These are phyloP conservation scores for Scutellaria barbata DNA, from an alignment of 257 asterid genomes.

Conservation along the genomic window DNA sequence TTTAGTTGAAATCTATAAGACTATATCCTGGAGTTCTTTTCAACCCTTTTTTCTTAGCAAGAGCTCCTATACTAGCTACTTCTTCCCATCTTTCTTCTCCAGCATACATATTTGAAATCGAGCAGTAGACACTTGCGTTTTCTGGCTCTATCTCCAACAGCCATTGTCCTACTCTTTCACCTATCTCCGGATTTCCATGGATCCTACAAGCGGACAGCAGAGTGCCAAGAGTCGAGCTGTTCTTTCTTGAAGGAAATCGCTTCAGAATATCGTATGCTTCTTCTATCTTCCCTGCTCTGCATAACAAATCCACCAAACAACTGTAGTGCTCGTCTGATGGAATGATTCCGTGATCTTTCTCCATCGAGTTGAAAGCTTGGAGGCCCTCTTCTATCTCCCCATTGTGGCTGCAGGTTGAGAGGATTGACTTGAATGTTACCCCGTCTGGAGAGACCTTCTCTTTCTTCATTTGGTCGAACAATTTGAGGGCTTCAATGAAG, in stretches of 20 bases:
- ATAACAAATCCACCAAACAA: slow-evolving; percentile 62
- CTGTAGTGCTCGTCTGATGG: slow-evolving; percentile 69
- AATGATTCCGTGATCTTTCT: slow-evolving; percentile 42
- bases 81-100: slow-evolving; percentile 62
- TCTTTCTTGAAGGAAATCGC: slow-evolving; percentile 36
- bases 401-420: slow-evolving; percentile 68
- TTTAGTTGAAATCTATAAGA: slow-evolving; percentile 42
- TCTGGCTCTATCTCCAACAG: slow-evolving; percentile 50
- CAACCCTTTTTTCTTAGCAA: slow-evolving; percentile 52
- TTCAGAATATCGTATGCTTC: slow-evolving; percentile 52
- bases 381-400: slow-evolving; percentile 57
- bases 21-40: slow-evolving; percentile 57
- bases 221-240: slow-evolving; percentile 49
- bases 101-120: slow-evolving; percentile 59
- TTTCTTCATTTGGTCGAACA: slow-evolving; percentile 48
- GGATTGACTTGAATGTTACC: slow-evolving; percentile 55
- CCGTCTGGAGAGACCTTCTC: slow-evolving; percentile 46
- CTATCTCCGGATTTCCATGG: slow-evolving; percentile 50
- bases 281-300: slow-evolving; percentile 62
- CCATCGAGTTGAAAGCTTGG: slow-evolving; percentile 48
- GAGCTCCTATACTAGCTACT: slow-evolving; percentile 44
- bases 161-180: slow-evolving; percentile 51
- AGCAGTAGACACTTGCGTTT: slow-evolving; percentile 46
- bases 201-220: slow-evolving; percentile 60
- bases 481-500: slow-evolving; percentile 42